These are phyloP conservation scores for Blepharisma stoltei DNA, from an alignment of 73 alveolate genomes.

Conservation along the genomic window DNA sequence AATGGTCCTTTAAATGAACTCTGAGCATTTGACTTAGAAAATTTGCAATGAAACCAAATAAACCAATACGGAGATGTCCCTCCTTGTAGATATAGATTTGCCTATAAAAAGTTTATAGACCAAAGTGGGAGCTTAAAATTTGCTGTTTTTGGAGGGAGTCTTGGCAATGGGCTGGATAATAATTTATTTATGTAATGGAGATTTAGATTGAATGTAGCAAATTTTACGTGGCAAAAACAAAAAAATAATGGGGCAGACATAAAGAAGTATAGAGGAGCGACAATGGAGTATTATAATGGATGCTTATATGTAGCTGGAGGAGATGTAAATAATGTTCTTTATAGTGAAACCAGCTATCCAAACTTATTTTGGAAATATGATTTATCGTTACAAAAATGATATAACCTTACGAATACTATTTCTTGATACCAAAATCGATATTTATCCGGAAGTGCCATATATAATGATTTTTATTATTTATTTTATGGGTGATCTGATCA, in stretches of 20 bases:
- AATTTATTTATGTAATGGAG: background rate
- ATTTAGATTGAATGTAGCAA: background rate
- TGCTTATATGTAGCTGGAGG: background rate
- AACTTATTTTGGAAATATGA: background rate
- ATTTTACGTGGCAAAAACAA: background rate
- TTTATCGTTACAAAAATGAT: background rate
- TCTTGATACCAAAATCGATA: background rate
- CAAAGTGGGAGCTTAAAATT: background rate
- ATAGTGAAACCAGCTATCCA: background rate
- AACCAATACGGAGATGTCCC: background rate
- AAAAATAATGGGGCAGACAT: background rate
- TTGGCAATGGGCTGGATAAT: background rate
- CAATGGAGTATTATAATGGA: conserved; percentile 22
- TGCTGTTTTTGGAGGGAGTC: conserved; percentile 2
- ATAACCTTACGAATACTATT: background rate
- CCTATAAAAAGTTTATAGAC: background rate
- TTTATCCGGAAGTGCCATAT: background rate
- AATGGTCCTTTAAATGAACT: background rate
- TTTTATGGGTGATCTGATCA: background rate
- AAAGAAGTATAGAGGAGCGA: background rate
- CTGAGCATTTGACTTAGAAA: background rate
- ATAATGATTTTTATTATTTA: background rate
- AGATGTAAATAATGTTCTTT: background rate
- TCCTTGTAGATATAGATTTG: background rate
- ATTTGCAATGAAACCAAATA: background rate